phyloP scores from a whole-genome alignment of 805 yeast species.

The Deakozyma indianensis region DNA sequence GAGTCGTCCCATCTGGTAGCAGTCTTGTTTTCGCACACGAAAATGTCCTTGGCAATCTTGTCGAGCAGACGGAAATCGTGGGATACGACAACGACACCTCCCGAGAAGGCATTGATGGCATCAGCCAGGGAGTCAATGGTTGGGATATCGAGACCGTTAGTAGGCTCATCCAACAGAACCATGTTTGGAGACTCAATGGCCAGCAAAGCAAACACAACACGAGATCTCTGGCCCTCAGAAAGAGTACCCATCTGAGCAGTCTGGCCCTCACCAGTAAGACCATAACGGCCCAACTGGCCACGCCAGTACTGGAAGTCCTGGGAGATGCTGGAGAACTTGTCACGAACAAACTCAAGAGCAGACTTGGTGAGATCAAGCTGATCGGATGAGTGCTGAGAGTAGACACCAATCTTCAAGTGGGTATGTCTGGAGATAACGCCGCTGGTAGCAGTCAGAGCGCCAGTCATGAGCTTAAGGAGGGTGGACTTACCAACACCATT shows the following conservation, averaged over 20 bases:
- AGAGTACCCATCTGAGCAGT: conserved; percentile 97
- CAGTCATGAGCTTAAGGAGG: conserved; percentile 90
- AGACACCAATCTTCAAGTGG: conserved; percentile 94
- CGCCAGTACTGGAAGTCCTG: conserved; percentile 97
- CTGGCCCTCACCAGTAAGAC: conserved; percentile 97
- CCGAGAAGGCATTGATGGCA: conserved; percentile 86
- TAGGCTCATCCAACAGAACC: conserved; percentile 94
- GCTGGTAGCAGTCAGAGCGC: conserved; percentile 72
- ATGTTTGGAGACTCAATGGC: conserved; percentile 94
- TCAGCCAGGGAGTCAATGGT: conserved; percentile 96
- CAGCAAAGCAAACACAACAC: conserved; percentile 92
- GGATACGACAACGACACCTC: conserved; percentile 97
- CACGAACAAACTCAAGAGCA: conserved; percentile 94
- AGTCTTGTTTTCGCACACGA: conserved; percentile 87
- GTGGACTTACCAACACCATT: conserved; percentile 99
- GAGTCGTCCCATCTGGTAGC: conserved; percentile 95
- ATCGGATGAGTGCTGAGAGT: conserved; percentile 98
- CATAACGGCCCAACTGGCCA: conserved; percentile 94
- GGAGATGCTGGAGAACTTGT: conserved; percentile 74
- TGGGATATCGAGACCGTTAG: conserved; percentile 97
- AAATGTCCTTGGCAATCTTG: conserved; percentile 94
- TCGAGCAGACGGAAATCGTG: conserved; percentile 98
- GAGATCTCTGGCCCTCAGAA: conserved; percentile 98
- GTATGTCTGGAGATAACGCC: conserved; percentile 97
- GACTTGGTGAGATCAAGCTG: conserved; percentile 92